A percentile compares a stretch with the other conserved stretches of the same genome.
Evolutionary conservation across 768 basidiomycete species (phyloP).

Genomic region (Calocybe indica): DNA sequence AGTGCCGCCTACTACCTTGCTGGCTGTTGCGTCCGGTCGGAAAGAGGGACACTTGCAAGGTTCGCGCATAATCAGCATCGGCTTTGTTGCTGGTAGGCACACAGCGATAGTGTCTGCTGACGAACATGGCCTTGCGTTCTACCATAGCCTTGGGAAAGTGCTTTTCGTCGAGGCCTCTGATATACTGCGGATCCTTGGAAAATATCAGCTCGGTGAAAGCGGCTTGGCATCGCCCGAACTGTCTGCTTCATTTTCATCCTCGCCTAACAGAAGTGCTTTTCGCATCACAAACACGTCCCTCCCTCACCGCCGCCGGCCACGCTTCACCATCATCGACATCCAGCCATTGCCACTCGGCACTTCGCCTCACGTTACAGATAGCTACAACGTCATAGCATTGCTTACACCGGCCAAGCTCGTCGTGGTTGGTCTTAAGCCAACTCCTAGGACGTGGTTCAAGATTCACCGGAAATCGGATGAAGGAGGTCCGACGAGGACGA

Average conservation of each 20-base stretch:
- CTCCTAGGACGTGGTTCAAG: slow-evolving; percentile 90
- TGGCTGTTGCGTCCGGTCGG: slow-evolving; percentile 66
- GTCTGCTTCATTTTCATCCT: slow-evolving; percentile 3
- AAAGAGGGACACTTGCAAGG: slow-evolving; percentile 83
- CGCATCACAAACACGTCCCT: slow-evolving; percentile 17
- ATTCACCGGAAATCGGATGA: slow-evolving; percentile 49
- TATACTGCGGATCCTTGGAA: slow-evolving; percentile 88
- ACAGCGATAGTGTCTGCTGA: slow-evolving; percentile 92
- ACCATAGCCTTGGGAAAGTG: slow-evolving; percentile 90
- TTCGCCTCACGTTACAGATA: slow-evolving; percentile 66
- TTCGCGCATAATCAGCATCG: slow-evolving; percentile 73
- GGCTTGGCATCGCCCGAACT: not conserved
- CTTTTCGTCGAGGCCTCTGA: slow-evolving; percentile 94
- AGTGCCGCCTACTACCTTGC: slow-evolving; percentile 62
- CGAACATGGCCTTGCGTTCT: slow-evolving; percentile 88
- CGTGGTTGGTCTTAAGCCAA: slow-evolving; percentile 87
- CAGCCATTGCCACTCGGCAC: slow-evolving; percentile 78
- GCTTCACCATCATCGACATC: slow-evolving; percentile 73
- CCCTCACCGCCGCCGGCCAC: slow-evolving; percentile 40
- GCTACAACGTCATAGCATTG: slow-evolving; percentile 75
- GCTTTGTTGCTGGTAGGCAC: slow-evolving; percentile 87
- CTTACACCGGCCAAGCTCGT: slow-evolving; percentile 90
- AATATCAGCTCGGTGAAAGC: slow-evolving; percentile 58
- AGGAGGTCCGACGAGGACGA: slow-evolving; percentile 33
- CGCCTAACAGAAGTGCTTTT: slow-evolving; percentile 7